Evolutionary conservation across 2,329 filamentous ascomycete species (phyloP), one percentile per base, ranked within the genome.

Genomic region (Colletotrichum eleusines): DNA sequence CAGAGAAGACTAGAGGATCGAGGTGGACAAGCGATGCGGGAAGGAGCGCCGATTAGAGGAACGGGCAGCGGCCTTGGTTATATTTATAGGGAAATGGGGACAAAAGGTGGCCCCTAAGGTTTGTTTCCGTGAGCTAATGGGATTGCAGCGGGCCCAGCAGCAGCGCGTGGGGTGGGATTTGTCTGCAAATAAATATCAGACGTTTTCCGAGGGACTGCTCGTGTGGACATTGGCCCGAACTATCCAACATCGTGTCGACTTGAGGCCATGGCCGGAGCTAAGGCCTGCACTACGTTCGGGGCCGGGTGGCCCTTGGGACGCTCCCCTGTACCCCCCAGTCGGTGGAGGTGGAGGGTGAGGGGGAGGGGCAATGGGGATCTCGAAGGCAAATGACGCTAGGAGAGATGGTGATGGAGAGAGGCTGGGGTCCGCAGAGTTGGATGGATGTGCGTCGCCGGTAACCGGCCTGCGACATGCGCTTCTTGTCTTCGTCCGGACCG

Each of bases 161-260:
- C 73, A 73, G 69, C 73, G 72, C 78, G 77, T 78, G 78, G 78
- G 74, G 75, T 76, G 75, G 76, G 74, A 72, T 62, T 51, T 72
- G 72, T 60, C 67, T 65, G 73, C 66, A 73, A 73, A 74, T 74
- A 76, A 75, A 74, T 71, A 75, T 75, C 74, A 74, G 75, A 76
- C 74, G 70, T 74, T 73, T 74, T 74, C 72, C 67, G 76, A 74
- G 69, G 61, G 75, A 66, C 69, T 74, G 74, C 75, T 80, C 80
- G 79, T 76, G 74, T 76, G 72, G 78, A 81, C 77, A 81, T 81
- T 81, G 78, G 74, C 77, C 80, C 80, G 80, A 81, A 76, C 75
- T 69, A 73, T 74, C 75, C 69, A 76, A 74, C 74, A 76, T 74
- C 68, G 68, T 73, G 63, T 60, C 55, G 53, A 70, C 57, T 72